Evolutionary conservation across 345 rosid species (phyloP).

Genomic region (Gynandropsis gynandra): DNA sequence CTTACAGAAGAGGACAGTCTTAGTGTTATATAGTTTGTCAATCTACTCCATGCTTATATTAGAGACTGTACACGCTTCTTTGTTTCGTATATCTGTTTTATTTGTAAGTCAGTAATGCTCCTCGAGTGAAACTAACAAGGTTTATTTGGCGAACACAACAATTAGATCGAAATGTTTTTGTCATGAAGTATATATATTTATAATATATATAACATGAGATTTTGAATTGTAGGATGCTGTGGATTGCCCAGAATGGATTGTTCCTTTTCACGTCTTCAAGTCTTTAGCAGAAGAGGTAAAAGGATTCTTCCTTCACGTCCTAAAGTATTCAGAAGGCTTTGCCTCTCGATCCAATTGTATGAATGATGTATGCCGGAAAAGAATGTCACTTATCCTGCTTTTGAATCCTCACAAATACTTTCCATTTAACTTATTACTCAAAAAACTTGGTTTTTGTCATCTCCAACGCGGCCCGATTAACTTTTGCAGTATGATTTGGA

Average conservation of each 20-base stretch:
- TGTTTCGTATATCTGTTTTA: too few relatives aligned
- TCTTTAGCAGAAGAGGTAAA: slow-evolving; percentile 86
- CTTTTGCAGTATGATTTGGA: slow-evolving; percentile 74
- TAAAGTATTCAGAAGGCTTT: too few relatives aligned
- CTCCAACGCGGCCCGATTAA: slow-evolving; percentile 13
- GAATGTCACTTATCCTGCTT: too few relatives aligned
- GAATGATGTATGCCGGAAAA: too few relatives aligned
- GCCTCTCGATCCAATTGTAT: background rate
- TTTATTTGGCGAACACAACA: background rate
- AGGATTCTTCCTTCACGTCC: slow-evolving; percentile 4
- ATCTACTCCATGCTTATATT: too few relatives aligned
- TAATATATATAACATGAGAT: slow-evolving; percentile 6
- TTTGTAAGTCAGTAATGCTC: too few relatives aligned
- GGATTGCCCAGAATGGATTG: slow-evolving; percentile 98
- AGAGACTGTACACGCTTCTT: too few relatives aligned
- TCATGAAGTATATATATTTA: too few relatives aligned
- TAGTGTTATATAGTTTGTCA: too few relatives aligned
- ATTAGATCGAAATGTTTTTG: background rate
- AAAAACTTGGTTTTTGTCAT: background rate
- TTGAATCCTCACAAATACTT: too few relatives aligned
- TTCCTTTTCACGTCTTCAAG: slow-evolving; percentile 84
- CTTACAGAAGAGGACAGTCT: too few relatives aligned
- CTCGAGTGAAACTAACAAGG: background rate
- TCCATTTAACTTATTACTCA: too few relatives aligned
- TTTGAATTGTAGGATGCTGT: slow-evolving; percentile 75